Conservation (phyloP, 1,139 yeast species). For the Kurtzmaniella quercitrusa region DNA sequence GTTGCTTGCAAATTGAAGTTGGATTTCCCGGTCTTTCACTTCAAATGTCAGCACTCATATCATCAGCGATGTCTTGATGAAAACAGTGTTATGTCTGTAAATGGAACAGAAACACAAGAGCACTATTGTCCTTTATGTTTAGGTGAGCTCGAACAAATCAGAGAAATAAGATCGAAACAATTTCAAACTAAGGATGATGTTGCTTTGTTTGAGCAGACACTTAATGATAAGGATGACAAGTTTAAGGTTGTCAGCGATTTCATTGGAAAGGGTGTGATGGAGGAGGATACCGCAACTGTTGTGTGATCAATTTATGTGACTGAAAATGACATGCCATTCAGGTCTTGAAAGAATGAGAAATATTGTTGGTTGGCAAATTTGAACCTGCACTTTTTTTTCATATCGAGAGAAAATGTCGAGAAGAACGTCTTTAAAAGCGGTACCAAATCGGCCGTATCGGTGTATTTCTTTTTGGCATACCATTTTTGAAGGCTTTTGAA, state of each 20-base stretch:
- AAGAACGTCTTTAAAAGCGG: not conserved
- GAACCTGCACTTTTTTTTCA: not conserved
- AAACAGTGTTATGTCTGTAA: slow-evolving; percentile 23
- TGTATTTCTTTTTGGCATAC: not conserved
- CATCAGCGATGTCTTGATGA: slow-evolving; percentile 78
- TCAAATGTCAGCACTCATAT: slow-evolving; percentile 82
- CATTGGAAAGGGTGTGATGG: slow-evolving; percentile 86
- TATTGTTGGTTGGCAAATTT: not conserved
- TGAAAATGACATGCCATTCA: not conserved
- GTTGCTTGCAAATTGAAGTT: slow-evolving; percentile 64
- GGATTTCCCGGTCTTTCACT: slow-evolving; percentile 80
- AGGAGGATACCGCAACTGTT: slow-evolving; percentile 24
- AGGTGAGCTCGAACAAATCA: slow-evolving; percentile 63
- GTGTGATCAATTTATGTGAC: not conserved
- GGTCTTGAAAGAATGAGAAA: not conserved
- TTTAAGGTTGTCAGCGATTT: slow-evolving; percentile 77
- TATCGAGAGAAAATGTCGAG: not conserved
- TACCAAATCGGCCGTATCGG: not conserved
- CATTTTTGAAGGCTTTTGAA: not conserved
- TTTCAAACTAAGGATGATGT: slow-evolving; percentile 57
- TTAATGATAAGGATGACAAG: slow-evolving; percentile 59
- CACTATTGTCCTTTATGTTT: slow-evolving; percentile 67
- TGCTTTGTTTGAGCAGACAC: slow-evolving; percentile 57
- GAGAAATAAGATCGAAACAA: slow-evolving; percentile 57
- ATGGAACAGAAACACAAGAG: slow-evolving; percentile 12